phyloP scores from a whole-genome alignment of 2,329 filamentous ascomycete species.

The Sporothrix sp. region DNA sequence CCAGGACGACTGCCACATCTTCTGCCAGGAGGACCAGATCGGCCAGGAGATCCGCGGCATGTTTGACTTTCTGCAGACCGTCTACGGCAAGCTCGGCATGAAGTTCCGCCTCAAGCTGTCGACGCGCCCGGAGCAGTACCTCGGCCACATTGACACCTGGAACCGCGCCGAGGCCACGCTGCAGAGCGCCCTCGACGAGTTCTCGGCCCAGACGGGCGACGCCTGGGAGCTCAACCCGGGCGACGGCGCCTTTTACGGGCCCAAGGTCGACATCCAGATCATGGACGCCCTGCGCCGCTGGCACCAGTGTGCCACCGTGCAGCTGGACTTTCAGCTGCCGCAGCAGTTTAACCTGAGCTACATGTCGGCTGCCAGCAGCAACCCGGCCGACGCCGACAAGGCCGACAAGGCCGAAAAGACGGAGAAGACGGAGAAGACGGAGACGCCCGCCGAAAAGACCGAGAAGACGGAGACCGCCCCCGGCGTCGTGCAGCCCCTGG shows the following conservation, averaged over 20 bases:
- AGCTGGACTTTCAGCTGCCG: conserved; percentile 69
- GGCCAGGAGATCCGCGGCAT: conserved; percentile 63
- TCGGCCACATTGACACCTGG: conserved; percentile 83
- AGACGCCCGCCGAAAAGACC: background rate
- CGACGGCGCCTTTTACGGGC: conserved; percentile 95
- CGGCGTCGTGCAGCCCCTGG: conserved; percentile 41
- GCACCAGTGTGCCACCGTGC: conserved; percentile 80
- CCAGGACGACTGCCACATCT: conserved; percentile 89
- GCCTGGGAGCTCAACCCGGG: conserved; percentile 88
- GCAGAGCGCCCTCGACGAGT: conserved; percentile 67
- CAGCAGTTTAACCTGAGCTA: conserved; percentile 20
- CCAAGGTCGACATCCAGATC: conserved; percentile 97
- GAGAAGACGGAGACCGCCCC: conserved; percentile 20
- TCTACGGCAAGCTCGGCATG: conserved; percentile 60
- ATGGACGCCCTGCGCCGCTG: conserved; percentile 74
- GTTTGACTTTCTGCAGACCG: conserved; percentile 62
- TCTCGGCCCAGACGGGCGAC: conserved; percentile 46
- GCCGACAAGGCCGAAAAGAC: conserved; percentile 2
- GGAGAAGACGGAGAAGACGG: too few species aligned
- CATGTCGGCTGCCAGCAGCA: conserved; percentile 22
- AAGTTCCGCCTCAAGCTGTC: conserved; percentile 70
- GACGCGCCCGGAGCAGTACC: conserved; percentile 83
- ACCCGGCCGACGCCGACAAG: conserved; percentile 3
- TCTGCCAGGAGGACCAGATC: conserved; percentile 70
- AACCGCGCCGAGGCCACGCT: conserved; percentile 76